A percentile compares a stretch with the other conserved stretches of the same genome.
phyloP scores from a whole-genome alignment of 2,329 filamentous ascomycete genomes.

The Dendrostoma leiphaemia region DNA sequence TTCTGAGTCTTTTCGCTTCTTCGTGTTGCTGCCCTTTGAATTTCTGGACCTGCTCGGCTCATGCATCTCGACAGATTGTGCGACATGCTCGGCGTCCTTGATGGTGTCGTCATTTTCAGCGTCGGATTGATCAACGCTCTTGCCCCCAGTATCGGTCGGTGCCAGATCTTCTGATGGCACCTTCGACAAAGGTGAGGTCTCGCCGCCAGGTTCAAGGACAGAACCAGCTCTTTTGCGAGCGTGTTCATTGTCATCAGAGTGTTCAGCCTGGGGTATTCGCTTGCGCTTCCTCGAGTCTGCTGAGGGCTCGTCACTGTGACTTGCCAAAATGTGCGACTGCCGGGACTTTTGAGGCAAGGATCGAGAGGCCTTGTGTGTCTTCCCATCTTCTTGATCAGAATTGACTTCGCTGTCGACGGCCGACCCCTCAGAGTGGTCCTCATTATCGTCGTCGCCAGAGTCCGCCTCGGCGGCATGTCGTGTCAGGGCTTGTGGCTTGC shows the following conservation, averaged over 20 bases:
- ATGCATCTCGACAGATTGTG: conserved; percentile 21
- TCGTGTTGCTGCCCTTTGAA: conserved; percentile 32
- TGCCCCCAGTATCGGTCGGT: conserved; percentile 29
- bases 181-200: conserved; percentile 30
- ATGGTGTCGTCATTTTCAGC: conserved; percentile 46
- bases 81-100: conserved; percentile 37
- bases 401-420: conserved; percentile 37
- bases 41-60: conserved; percentile 22
- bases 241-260: conserved; percentile 46
- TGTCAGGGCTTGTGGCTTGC: conserved; percentile 65
- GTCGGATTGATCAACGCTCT: conserved; percentile 38
- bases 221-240: conserved; percentile 55
- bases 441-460: conserved; percentile 38
- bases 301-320: conserved; percentile 31
- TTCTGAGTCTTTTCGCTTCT: conserved; percentile 26
- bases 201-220: conserved; percentile 36
- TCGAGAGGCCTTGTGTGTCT: conserved; percentile 27
- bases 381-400: conserved; percentile 27
- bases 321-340: conserved; percentile 19
- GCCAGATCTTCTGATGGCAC: conserved; percentile 35
- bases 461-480: conserved; percentile 32
- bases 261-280: conserved; percentile 44
- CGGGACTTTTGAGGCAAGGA: conserved; percentile 17
- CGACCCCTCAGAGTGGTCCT: conserved; percentile 36
- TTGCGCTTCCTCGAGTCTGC: conserved; percentile 48